phyloP scores from a whole-genome alignment of 164 flowering plant species.

The Cinnamomum chago region DNA sequence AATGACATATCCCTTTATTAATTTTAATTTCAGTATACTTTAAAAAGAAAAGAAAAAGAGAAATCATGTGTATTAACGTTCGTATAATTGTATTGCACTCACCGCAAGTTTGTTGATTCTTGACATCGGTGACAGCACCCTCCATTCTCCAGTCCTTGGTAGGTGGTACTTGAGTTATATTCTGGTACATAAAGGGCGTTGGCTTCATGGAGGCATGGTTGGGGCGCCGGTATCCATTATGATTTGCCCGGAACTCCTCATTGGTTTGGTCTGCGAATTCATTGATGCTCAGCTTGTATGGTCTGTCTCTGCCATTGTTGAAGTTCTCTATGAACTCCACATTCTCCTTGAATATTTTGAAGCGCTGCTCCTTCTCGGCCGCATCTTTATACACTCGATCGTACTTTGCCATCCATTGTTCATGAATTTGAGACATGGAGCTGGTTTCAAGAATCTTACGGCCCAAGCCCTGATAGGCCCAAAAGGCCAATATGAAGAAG shows the following conservation, averaged over 20 bases:
- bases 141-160: constrained; percentile 34
- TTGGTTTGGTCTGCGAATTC: no score
- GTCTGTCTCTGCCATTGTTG: not conserved
- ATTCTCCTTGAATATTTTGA: no score
- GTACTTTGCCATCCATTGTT: no score
- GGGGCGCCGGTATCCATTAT: no score
- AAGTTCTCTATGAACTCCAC: no score
- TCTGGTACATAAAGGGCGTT: constrained; percentile 41
- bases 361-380: no score
- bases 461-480: not conserved
- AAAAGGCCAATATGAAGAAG: not conserved
- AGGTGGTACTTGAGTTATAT: not conserved
- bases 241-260: no score
- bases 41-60: not conserved
- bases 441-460: no score
- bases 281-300: constrained; percentile 15
- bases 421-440: no score
- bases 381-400: no score
- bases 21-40: not conserved
- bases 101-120: not conserved
- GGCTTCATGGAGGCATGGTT: not conserved
- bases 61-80: not conserved
- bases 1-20: not conserved
- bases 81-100: not conserved
- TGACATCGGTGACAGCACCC: constrained; percentile 15